Evolutionary conservation across 352 stramenopile genomes (phyloP).

Genomic region (Phytophthora hybrid): DNA sequence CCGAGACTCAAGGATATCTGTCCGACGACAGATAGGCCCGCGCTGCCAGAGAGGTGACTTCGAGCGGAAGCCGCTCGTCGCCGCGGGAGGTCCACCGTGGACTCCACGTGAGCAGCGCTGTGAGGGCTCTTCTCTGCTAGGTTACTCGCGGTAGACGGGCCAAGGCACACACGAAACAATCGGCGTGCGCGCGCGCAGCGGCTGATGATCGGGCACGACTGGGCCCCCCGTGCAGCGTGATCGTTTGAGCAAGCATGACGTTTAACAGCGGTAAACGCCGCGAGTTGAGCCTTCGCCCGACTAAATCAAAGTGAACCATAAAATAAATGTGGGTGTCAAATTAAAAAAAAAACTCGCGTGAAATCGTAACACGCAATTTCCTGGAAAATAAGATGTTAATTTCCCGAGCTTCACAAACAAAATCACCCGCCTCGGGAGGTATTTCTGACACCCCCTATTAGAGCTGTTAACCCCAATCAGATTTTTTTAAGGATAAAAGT

Average conservation of each 20-base stretch:
- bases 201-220: background rate
- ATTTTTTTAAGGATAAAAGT: too few relatives aligned
- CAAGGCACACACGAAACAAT: conserved; percentile 29
- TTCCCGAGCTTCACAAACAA: too few relatives aligned
- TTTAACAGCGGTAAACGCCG: conserved; percentile 14
- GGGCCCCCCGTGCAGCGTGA: conserved; percentile 16
- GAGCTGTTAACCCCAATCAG: too few relatives aligned
- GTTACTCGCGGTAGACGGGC: conserved; percentile 32
- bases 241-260: conserved; percentile 17
- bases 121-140: conserved; percentile 24
- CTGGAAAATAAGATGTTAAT: too few relatives aligned
- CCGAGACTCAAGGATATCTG: too few relatives aligned
- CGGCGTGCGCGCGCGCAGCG: conserved; percentile 4
- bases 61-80: background rate
- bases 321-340: background rate
- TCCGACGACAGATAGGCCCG: background rate
- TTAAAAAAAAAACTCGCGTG: too few relatives aligned
- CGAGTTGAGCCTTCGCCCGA: too few relatives aligned
- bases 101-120: conserved; percentile 27
- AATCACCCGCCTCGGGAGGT: too few relatives aligned
- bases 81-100: background rate
- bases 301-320: background rate
- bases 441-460: too few relatives aligned
- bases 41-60: conserved; percentile 17
- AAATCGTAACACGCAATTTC: too few relatives aligned